Evolutionary conservation across 2,329 filamentous ascomycete species (phyloP), one percentile per base, ranked within the genome.

Genomic region (Verticillium tricorpus): DNA sequence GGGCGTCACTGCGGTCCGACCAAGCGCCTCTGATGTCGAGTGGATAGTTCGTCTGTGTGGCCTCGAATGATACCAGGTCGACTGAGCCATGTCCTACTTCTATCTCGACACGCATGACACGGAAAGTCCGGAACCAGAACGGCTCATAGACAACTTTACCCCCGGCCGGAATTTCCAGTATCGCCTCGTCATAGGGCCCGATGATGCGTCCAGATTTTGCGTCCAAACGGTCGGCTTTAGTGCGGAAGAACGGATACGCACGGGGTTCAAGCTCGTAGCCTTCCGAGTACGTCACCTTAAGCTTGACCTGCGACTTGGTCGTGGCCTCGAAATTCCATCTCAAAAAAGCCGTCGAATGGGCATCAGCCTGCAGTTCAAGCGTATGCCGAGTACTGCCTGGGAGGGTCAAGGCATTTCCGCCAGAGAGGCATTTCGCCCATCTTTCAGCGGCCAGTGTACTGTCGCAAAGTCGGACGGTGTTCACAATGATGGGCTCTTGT

Each of bases 181-280:
- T 64, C 0, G 71, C 69, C 7, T 73, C 71, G 56, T 78, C 76
- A 55, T 69, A 73, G 0, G 76, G 76, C 0, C 76, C 76, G 8
- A 78, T 67, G 6, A 77, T 65, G 40, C 72, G 67, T 0, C 72
- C 72, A 17, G 66, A 64, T 2, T 50, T 58, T 2, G 71, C 66
- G 62, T 78, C 72, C 2, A 74, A 61, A 5, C 77, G 72, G 61
- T 78, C 69, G 0, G 63, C 67, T 59, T 79, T 79, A 12, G 67
- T 67, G 1, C 77, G 71, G 50, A 78, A 73, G 62, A 74, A 78
- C 0, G 77, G 77, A 52, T 76, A 75, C 3, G 69, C 69, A 1
- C 69, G 69, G 7, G 77, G 72, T 56, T 71, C 64, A 15, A 66
- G 64, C 57, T 74, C 73, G 58, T 74, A 74, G 15, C 73, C 69